Percentiles rank a stretch among this genome's conserved stretches.
These are phyloP conservation scores for Cladobotryum protrusum DNA, from an alignment of 2,329 filamentous ascomycete species.

Conservation along the genomic window DNA sequence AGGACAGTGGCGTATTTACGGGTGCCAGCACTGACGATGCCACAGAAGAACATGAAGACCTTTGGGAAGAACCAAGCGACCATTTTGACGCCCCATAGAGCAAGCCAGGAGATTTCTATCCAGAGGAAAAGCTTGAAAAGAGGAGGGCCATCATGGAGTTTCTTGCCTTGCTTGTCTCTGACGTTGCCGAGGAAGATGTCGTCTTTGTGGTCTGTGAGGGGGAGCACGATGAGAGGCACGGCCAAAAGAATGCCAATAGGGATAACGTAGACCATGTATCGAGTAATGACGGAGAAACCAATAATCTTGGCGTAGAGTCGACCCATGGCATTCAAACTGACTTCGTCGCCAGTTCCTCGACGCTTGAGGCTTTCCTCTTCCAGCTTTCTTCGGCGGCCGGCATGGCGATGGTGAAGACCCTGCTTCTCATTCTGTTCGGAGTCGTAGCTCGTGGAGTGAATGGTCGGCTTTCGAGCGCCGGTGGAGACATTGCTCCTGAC, in stretches of 20 bases:
- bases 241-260: conserved; percentile 57
- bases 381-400: conserved; percentile 46
- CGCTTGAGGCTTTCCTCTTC: conserved; percentile 34
- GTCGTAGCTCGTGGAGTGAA: conserved; percentile 29
- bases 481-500: conserved; percentile 51
- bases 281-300: conserved; percentile 55
- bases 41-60: conserved; percentile 62
- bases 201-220: conserved; percentile 35
- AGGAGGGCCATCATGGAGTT: conserved; percentile 33
- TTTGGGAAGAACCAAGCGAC: conserved; percentile 54
- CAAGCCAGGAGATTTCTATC: conserved; percentile 63
- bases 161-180: conserved; percentile 14
- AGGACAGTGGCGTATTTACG: conserved; percentile 65
- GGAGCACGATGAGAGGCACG: conserved; percentile 53
- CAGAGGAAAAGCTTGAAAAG: conserved; percentile 60
- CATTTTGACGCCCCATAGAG: conserved; percentile 61
- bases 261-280: conserved; percentile 62
- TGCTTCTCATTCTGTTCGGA: conserved; percentile 34
- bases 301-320: conserved; percentile 59
- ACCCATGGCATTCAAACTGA: conserved; percentile 59
- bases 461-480: conserved; percentile 43
- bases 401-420: conserved; percentile 28
- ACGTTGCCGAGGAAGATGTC: conserved; percentile 32
- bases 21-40: conserved; percentile 62
- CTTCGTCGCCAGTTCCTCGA: conserved; percentile 44